Evolutionary conservation across 768 basidiomycete genomes (phyloP).

Genomic region (Phaeotremella fagi): DNA sequence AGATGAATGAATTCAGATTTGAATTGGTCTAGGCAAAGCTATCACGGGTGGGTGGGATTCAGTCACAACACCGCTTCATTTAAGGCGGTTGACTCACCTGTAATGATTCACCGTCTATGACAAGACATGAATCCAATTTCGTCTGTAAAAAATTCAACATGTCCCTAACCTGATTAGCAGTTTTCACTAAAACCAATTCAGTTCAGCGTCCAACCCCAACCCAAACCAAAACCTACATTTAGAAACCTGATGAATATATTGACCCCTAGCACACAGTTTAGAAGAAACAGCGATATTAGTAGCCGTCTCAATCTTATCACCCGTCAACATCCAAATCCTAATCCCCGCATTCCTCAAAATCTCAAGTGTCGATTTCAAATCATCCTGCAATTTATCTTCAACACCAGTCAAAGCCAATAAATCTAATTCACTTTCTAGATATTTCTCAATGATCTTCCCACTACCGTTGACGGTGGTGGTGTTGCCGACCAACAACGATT

Average conservation of each 20-base stretch:
- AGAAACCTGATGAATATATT: slow-evolving; percentile 94
- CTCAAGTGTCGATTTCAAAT: slow-evolving; percentile 89
- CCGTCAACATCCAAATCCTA: slow-evolving; percentile 99
- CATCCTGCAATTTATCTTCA: slow-evolving; percentile 96
- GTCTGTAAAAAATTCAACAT: slow-evolving; percentile 89
- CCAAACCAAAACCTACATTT: slow-evolving; percentile 59
- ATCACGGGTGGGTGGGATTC: not conserved
- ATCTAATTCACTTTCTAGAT: slow-evolving; percentile 84
- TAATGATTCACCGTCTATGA: slow-evolving; percentile 95
- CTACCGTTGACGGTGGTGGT: slow-evolving; percentile 75
- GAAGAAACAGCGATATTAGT: slow-evolving; percentile 97
- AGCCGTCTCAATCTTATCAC: slow-evolving; percentile 98
- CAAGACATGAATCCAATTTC: slow-evolving; percentile 93
- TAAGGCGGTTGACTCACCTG: slow-evolving; percentile 57
- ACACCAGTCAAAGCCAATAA: slow-evolving; percentile 94
- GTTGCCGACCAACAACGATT: slow-evolving; percentile 70
- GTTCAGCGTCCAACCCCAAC: not conserved
- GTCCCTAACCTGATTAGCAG: slow-evolving; percentile 72
- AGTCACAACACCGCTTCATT: too few relatives aligned
- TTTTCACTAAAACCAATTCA: slow-evolving; percentile 61
- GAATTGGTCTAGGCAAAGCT: slow-evolving; percentile 89
- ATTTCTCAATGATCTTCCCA: slow-evolving; percentile 64
- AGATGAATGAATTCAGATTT: slow-evolving; percentile 93
- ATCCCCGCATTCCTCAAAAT: slow-evolving; percentile 89
- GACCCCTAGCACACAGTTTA: slow-evolving; percentile 89